Percentiles rank a stretch among this genome's conserved stretches.
Evolutionary conservation across 108 stramenopile species (phyloP).

Genomic region (Licmophora abbreviata): DNA sequence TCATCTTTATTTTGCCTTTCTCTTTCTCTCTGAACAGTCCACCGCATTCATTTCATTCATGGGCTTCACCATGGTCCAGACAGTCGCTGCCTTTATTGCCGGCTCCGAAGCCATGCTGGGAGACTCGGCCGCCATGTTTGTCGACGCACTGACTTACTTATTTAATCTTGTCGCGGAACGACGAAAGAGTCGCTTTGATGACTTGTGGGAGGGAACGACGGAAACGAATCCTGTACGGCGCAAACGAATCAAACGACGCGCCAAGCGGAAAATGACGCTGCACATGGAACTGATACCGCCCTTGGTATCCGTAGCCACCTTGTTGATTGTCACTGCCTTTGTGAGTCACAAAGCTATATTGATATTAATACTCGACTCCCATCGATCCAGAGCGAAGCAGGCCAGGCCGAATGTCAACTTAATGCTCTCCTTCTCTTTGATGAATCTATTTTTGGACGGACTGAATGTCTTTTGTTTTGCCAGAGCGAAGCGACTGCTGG

Average conservation of each 20-base stretch:
- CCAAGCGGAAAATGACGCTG: constrained; percentile 25
- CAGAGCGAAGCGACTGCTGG: constrained; percentile 41
- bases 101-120: constrained; percentile 50
- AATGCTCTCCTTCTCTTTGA: constrained; percentile 48
- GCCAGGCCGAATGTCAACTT: constrained; percentile 33
- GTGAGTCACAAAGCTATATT: constrained; percentile 15
- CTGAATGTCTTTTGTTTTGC: constrained; percentile 57
- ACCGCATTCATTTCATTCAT: constrained; percentile 58
- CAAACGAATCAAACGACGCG: constrained; percentile 18
- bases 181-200: constrained; percentile 29
- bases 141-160: constrained; percentile 54
- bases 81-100: constrained; percentile 38
- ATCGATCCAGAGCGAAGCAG: constrained; percentile 19
- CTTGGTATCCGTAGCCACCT: constrained; percentile 37
- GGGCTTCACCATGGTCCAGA: constrained; percentile 40
- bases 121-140: constrained; percentile 55
- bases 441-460: constrained; percentile 46
- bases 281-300: constrained; percentile 47
- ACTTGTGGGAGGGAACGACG: constrained; percentile 8
- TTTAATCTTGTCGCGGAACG: constrained; percentile 62
- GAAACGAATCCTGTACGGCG: constrained; percentile 2
- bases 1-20: neutral
- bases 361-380: constrained; percentile 21
- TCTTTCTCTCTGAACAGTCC: constrained; percentile 9
- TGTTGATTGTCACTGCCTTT: constrained; percentile 28